phyloP scores from a whole-genome alignment of 208 protist genomes.

The Histomonas meleagridis region DNA sequence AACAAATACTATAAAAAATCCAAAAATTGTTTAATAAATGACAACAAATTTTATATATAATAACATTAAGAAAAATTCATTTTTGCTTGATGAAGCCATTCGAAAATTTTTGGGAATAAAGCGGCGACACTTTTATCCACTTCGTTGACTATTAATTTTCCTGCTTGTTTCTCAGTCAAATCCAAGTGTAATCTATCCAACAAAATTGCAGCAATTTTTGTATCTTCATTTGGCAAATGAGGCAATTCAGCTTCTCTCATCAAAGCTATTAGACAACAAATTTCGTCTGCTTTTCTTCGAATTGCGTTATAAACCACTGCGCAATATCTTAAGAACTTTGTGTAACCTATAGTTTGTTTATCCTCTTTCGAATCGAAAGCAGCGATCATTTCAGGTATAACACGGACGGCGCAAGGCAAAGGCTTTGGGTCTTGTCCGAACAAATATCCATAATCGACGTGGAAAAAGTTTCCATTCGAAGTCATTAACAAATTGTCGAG shows the following conservation, averaged over 20 bases:
- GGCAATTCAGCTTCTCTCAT: background rate
- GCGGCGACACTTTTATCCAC: background rate
- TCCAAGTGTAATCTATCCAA: background rate
- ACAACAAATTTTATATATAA: too few relatives aligned
- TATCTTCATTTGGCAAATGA: background rate
- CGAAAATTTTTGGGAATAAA: background rate
- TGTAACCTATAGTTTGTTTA: background rate
- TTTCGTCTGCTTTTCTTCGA: background rate
- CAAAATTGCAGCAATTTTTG: background rate
- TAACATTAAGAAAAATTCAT: too few relatives aligned
- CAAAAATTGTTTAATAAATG: too few relatives aligned
- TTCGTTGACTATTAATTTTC: background rate
- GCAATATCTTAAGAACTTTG: background rate
- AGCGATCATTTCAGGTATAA: background rate
- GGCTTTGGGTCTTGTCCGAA: conserved; percentile 30
- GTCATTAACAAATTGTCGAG: conserved; percentile 46
- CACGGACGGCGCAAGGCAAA: background rate
- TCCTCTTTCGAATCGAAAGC: background rate
- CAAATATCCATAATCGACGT: conserved; percentile 39
- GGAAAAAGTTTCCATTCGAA: conserved; percentile 37
- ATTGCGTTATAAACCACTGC: background rate
- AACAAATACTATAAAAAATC: too few relatives aligned
- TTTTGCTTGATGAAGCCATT: conserved; percentile 26
- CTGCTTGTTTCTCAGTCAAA: conserved; percentile 17
- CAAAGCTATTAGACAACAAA: background rate